Conservation (phyloP, 2,329 filamentous ascomycete genomes). For the Pseudocercospora cruenta region DNA sequence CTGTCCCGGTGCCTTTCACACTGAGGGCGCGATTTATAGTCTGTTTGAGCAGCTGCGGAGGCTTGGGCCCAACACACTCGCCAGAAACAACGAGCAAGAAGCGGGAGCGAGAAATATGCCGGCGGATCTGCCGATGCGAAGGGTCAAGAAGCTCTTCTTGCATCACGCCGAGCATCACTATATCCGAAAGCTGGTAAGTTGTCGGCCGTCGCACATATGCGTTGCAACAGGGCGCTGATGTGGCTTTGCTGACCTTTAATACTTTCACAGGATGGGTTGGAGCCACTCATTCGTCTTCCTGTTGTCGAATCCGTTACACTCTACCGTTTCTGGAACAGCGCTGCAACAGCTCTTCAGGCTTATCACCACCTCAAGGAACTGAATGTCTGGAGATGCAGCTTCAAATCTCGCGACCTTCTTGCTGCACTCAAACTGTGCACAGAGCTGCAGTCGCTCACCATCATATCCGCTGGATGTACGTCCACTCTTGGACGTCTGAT, state of each 20-base stretch:
- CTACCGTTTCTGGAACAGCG: slow-evolving; percentile 10
- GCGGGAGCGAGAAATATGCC: background rate
- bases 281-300: slow-evolving; percentile 4
- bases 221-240: background rate
- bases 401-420: slow-evolving; percentile 5
- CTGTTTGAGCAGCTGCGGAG: slow-evolving; percentile 1
- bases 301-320: slow-evolving; percentile 9
- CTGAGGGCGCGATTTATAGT: background rate
- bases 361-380: background rate
- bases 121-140: slow-evolving; percentile 1
- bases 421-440: slow-evolving; percentile 1
- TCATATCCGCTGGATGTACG: slow-evolving; percentile 5
- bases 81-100: background rate
- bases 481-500: background rate
- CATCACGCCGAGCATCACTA: slow-evolving; percentile 15
- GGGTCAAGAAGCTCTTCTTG: slow-evolving; percentile 8
- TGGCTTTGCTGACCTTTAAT: background rate
- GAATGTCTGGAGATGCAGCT: slow-evolving; percentile 7
- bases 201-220: background rate
- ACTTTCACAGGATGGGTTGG: background rate
- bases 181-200: background rate
- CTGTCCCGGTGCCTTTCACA: background rate
- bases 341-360: background rate
- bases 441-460: slow-evolving; percentile 5
- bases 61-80: slow-evolving; percentile 9